Evolutionary conservation across 352 stramenopile genomes (phyloP), one percentile per base, ranked within the genome.

Genomic region (Elongisporangium senticosum): DNA sequence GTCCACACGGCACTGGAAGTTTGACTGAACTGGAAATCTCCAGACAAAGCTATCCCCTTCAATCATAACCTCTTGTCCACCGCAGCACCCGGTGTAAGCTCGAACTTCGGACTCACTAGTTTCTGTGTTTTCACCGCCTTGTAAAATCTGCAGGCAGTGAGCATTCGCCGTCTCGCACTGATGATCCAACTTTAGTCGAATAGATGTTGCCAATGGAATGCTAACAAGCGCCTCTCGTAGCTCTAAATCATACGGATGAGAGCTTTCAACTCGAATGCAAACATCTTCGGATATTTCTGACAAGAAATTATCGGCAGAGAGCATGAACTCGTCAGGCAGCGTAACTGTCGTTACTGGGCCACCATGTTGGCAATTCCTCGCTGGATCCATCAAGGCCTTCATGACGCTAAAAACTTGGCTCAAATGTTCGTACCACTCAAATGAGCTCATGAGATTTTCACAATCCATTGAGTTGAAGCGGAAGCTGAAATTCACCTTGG

Each of bases 1-100:
- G 50, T 96, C 86, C 0, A 96, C 85, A 19, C 86, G 83, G 53
- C 86, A 93, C 65, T 96, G 85, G 59, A 96, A 96, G 60, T 96
- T 94, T 2, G 84, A 93, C 51, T 93, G 86, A 6, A 94, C 84
- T 1, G 86, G 86, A 49, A 96, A 96, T 2, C 86, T 71, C 86
- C 86, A 96, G 2, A 93, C 83, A 43, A 96, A 96, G 49, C 74
- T 87, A 51, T 96, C 85, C 1, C 85, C 85, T 48, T 91, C 81
- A 62, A 96, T 90, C 52, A 79, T 96, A 10, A 96, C 84, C 22
- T 94, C 86, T 23, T 96, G 86, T 0, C 79, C 82, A n/a, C 85
- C 86, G 23, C 86, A 94, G 8, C 65, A 55, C 1, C 86, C 84
- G 0, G 86, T 94, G 68, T 94, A 96, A n/a, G 86, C 86, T 26